Percentiles rank a stretch among this genome's conserved stretches.
Evolutionary conservation across 2,329 filamentous ascomycete species (phyloP).

Genomic region (Nigrograna mackinnonii): DNA sequence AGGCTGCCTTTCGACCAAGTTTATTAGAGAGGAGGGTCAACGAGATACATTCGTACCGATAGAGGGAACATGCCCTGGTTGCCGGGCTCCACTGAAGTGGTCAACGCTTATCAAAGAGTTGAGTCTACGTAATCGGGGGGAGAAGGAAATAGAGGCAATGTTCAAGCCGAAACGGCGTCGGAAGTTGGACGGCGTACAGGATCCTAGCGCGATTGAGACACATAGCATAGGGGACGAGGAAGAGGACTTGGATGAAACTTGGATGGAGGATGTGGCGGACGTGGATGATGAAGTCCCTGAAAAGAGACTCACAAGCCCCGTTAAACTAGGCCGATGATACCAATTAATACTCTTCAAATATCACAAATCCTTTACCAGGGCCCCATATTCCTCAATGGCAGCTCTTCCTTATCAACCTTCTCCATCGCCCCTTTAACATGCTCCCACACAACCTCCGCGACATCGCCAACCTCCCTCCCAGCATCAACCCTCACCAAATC

Average conservation of each 20-base stretch:
- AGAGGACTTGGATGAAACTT: slow-evolving; percentile 39
- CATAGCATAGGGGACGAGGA: slow-evolving; percentile 18
- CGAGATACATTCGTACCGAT: slow-evolving; percentile 64
- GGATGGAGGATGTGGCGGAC: slow-evolving; percentile 35
- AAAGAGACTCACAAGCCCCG: neutral
- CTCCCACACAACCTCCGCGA: slow-evolving; percentile 43
- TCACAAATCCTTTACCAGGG: slow-evolving; percentile 34
- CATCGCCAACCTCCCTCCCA: slow-evolving; percentile 53
- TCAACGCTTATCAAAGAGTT: slow-evolving; percentile 80
- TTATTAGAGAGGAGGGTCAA: slow-evolving; percentile 46
- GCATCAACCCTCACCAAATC: slow-evolving; percentile 62
- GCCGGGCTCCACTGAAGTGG: slow-evolving; percentile 68
- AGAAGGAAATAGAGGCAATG: slow-evolving; percentile 70
- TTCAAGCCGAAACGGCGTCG: slow-evolving; percentile 58
- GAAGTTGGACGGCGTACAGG: slow-evolving; percentile 26
- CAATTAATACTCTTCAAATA: neutral
- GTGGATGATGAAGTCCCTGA: slow-evolving; percentile 20
- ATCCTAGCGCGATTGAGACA: slow-evolving; percentile 14
- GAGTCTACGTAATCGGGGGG: slow-evolving; percentile 71
- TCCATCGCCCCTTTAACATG: slow-evolving; percentile 25
- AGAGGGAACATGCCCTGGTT: slow-evolving; percentile 72
- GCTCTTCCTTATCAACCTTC: slow-evolving; percentile 22
- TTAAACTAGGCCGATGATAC: neutral
- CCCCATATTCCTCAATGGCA: slow-evolving; percentile 28
- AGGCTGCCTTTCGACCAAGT: slow-evolving; percentile 57